Evolutionary conservation across 2,329 filamentous ascomycete genomes (phyloP).

Genomic region (Penicillium rolfsii): DNA sequence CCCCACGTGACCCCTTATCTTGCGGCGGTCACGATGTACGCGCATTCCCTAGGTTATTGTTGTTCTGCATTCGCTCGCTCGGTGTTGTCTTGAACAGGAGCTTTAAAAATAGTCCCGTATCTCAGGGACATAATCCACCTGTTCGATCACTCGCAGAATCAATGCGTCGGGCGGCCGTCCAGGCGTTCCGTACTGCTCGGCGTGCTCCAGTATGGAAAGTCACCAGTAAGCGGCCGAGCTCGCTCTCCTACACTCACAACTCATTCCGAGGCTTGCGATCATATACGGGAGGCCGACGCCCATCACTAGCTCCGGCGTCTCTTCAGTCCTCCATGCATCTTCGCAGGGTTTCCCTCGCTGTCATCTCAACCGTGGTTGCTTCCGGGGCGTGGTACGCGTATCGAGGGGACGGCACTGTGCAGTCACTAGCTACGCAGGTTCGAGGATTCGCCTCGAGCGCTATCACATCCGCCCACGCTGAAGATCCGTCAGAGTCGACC

Average conservation of each 20-base stretch:
- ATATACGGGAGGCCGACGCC: conserved; percentile 40
- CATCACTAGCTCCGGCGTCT: conserved; percentile 39
- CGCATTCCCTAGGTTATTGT: conserved; percentile 13
- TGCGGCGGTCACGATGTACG: conserved; percentile 10
- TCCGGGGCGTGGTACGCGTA: conserved; percentile 56
- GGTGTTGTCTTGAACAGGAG: conserved; percentile 14
- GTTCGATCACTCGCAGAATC: conserved; percentile 25
- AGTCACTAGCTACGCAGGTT: conserved; percentile 30
- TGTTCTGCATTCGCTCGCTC: conserved; percentile 1
- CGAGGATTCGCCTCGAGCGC: conserved; percentile 30
- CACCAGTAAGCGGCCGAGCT: conserved; percentile 40
- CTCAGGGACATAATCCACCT: conserved; percentile 6
- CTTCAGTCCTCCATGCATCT: conserved; percentile 54
- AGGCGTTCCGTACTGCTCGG: conserved; percentile 53
- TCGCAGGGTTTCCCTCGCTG: conserved; percentile 52
- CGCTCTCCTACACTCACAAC: conserved; percentile 43
- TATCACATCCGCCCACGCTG: conserved; percentile 36
- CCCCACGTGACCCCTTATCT: conserved; percentile 31
- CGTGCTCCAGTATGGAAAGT: conserved; percentile 50
- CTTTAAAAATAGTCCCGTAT: conserved; percentile 1
- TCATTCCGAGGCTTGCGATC: conserved; percentile 43
- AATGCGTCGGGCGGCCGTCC: conserved; percentile 54
- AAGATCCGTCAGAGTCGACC: conserved; percentile 57
- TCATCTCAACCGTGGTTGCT: conserved; percentile 52
- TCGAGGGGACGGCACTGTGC: conserved; percentile 42